Percentiles rank a stretch among this genome's conserved stretches.
phyloP scores from a whole-genome alignment of 2,329 filamentous ascomycete genomes.

The Aspergillus persii region DNA sequence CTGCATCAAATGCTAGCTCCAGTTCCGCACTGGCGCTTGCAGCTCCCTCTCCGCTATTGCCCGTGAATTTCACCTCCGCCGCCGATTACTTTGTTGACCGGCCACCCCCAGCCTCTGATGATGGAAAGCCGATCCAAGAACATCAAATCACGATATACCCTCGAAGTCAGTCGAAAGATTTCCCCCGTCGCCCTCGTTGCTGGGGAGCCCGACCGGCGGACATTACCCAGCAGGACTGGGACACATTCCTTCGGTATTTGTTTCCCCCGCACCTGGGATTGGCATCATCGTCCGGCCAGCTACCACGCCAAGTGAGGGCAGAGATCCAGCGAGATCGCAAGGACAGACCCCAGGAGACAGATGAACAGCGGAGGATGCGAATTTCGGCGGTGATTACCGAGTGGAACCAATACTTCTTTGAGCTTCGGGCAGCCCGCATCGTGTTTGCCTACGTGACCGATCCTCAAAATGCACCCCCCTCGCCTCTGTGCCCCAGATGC shows the following conservation, averaged over 20 bases:
- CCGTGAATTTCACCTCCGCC: slow-evolving; percentile 36
- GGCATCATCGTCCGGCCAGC: slow-evolving; percentile 35
- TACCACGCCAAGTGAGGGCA: slow-evolving; percentile 38
- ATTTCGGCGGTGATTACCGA: slow-evolving; percentile 41
- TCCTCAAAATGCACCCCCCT: slow-evolving; percentile 30
- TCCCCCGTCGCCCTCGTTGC: slow-evolving; percentile 42
- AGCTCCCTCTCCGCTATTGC: slow-evolving; percentile 15
- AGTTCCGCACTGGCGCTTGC: slow-evolving; percentile 11
- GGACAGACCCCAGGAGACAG: slow-evolving; percentile 42
- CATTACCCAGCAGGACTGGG: slow-evolving; percentile 44
- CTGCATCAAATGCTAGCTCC: slow-evolving; percentile 17
- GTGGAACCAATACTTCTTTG: slow-evolving; percentile 46
- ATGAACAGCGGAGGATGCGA: slow-evolving; percentile 38
- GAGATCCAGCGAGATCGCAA: slow-evolving; percentile 43
- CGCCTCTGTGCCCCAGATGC: slow-evolving; percentile 40
- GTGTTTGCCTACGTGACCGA: slow-evolving; percentile 36
- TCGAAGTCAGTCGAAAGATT: slow-evolving; percentile 42
- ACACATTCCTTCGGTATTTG: slow-evolving; percentile 42
- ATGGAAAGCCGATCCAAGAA: slow-evolving; percentile 26
- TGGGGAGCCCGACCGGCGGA: slow-evolving; percentile 35
- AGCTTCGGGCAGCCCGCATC: slow-evolving; percentile 34
- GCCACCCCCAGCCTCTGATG: slow-evolving; percentile 24
- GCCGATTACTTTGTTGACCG: slow-evolving; percentile 41
- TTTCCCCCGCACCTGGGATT: slow-evolving; percentile 41
- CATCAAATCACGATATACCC: slow-evolving; percentile 43